Evolutionary conservation across 192 early-diverging fungal species (phyloP), one percentile per base, ranked within the genome.

Genomic region (Backusella tarrabulga): DNA sequence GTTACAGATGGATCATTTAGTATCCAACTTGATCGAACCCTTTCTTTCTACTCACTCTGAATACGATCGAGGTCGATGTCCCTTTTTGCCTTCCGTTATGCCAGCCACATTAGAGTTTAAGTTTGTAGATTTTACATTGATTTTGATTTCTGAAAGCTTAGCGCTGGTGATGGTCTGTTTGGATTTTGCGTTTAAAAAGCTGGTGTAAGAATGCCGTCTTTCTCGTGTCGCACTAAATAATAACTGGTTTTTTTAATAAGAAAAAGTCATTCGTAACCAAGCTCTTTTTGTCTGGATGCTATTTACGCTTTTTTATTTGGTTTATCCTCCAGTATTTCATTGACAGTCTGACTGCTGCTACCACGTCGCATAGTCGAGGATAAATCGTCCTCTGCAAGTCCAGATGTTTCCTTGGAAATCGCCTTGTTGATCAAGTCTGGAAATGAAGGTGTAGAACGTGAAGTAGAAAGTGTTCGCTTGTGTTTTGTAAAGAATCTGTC

Each of bases 161-260:
- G 21, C 56, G 11, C 56, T 63, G 2, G 56, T 54, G 4, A 44
- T 44, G 12, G 75, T 46, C 15, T 76, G 76, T 26, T 52, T 60
- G 32, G 70, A 70, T 44, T 78, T 82, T 36, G 69, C 68, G 4
- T 74, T 44, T 52, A 78, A 26, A 34, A 77, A 82, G 34, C 77
- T 82, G 34, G 77, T 82, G 36, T 78, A 82, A 14, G 80, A 82
- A 29, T 82, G 77, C 14, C 80, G 68, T 54, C 80, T 77, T 12
- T 68, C 42, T 26, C 52, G 34, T 54, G 21, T 63, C 4, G 68
- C 73, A 34, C 74, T 80, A 71, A 17, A 40, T 17, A 71, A 34
- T 29, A 29, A 17, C 32, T 41, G 26, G 12, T 34, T 34, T 32
- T 56, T 56, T 50, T 41, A 35, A 66, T 21, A 38, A 68, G 40